A percentile compares a stretch with the other conserved stretches of the same genome.
Evolutionary conservation across 2,329 filamentous ascomycete species (phyloP).

Genomic region (Colletotrichum plurivorum): DNA sequence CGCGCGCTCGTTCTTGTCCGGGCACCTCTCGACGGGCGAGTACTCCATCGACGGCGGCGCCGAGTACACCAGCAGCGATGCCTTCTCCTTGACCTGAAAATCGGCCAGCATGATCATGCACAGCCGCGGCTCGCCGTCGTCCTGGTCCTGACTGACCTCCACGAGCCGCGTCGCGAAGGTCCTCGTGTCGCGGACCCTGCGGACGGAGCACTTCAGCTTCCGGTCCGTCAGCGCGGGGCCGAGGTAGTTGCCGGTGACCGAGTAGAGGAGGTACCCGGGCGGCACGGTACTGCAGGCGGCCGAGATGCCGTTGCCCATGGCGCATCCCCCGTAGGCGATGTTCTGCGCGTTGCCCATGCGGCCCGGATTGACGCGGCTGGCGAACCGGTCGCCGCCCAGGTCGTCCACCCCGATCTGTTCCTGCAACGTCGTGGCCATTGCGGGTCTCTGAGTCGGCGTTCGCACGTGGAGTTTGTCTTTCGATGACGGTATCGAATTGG

Average conservation of each 20-base stretch:
- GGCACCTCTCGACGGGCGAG: slow-evolving; percentile 45
- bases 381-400: slow-evolving; percentile 41
- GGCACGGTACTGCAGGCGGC: slow-evolving; percentile 57
- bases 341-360: slow-evolving; percentile 49
- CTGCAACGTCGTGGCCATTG: slow-evolving; percentile 30
- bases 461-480: not conserved
- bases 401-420: slow-evolving; percentile 34
- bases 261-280: slow-evolving; percentile 58
- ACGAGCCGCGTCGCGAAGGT: slow-evolving; percentile 64
- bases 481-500: not conserved
- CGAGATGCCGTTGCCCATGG: slow-evolving; percentile 56
- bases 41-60: slow-evolving; percentile 52
- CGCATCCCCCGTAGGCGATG: slow-evolving; percentile 62
- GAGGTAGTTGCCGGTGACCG: slow-evolving; percentile 60
- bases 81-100: slow-evolving; percentile 59
- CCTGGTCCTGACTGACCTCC: slow-evolving; percentile 57
- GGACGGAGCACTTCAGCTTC: slow-evolving; percentile 54
- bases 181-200: slow-evolving; percentile 57
- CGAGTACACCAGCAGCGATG: slow-evolving; percentile 54
- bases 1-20: slow-evolving; percentile 36
- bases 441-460: not conserved
- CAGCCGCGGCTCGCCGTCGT: slow-evolving; percentile 52
- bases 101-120: slow-evolving; percentile 61
- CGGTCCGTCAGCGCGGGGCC: slow-evolving; percentile 59
- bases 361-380: slow-evolving; percentile 46